Percentiles rank a stretch among this genome's conserved stretches.
These are phyloP conservation scores for Pythium rishiriense DNA, from an alignment of 352 stramenopile species.

Conservation along the genomic window DNA sequence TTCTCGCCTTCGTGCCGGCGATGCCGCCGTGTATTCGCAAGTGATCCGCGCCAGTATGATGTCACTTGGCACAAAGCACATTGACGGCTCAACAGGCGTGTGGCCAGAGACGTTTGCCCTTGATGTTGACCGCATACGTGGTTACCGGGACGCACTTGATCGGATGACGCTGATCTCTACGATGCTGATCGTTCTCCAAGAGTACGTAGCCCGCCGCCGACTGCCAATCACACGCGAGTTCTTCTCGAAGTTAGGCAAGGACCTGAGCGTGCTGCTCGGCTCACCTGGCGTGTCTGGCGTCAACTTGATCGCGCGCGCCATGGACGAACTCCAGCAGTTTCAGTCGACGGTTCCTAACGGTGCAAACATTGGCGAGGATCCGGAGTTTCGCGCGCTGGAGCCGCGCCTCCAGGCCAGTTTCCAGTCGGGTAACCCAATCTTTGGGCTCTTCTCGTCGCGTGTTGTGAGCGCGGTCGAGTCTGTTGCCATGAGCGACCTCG, in stretches of 20 bases:
- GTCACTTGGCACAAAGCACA: conserved; percentile 48
- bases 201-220: conserved; percentile 40
- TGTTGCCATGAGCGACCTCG: conserved; percentile 21
- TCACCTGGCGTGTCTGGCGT: conserved; percentile 47
- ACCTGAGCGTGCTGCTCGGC: conserved; percentile 43
- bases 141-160: conserved; percentile 56
- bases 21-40: conserved; percentile 44
- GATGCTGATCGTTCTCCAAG: conserved; percentile 60
- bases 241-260: conserved; percentile 29
- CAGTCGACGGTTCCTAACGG: conserved; percentile 16
- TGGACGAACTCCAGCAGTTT: conserved; percentile 29
- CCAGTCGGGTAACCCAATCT: conserved; percentile 52
- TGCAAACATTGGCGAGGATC: conserved; percentile 19
- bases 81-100: conserved; percentile 39
- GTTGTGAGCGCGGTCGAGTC: conserved; percentile 34
- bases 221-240: conserved; percentile 35
- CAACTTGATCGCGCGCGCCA: conserved; percentile 55
- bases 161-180: conserved; percentile 55
- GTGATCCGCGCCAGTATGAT: conserved; percentile 52
- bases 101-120: conserved; percentile 73
- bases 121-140: conserved; percentile 55
- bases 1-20: conserved; percentile 24
- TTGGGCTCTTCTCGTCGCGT: conserved; percentile 55
- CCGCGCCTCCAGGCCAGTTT: conserved; percentile 47
- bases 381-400: conserved; percentile 40